Conservation (phyloP, 1,284 basidiomycete genomes). For the Farysia itapuensis region DNA sequence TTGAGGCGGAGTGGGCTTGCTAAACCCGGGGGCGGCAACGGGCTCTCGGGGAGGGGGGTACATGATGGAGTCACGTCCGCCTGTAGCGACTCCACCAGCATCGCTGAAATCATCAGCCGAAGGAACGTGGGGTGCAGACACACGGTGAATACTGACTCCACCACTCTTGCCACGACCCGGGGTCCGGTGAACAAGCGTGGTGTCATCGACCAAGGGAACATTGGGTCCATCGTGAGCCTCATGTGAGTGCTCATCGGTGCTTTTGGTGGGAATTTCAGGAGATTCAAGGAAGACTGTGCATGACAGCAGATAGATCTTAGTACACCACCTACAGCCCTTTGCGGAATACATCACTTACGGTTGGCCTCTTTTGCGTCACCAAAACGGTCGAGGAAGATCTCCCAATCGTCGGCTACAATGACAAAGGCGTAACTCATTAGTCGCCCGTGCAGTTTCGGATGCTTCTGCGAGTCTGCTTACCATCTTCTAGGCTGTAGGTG, state of each 20-base stretch:
- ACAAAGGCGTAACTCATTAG: too few species aligned
- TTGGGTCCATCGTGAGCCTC: constrained; percentile 42
- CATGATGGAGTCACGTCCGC: constrained; percentile 57
- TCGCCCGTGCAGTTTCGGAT: too few species aligned
- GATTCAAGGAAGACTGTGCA: constrained; percentile 50
- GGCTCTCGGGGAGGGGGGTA: constrained; percentile 57
- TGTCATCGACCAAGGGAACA: constrained; percentile 54
- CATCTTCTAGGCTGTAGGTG: constrained; percentile 53
- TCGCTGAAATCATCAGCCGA: constrained; percentile 53
- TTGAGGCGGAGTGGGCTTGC: constrained; percentile 43
- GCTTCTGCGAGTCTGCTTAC: too few species aligned
- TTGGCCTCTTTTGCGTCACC: constrained; percentile 51
- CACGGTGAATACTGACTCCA: constrained; percentile 56
- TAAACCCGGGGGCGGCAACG: constrained; percentile 36
- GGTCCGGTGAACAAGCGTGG: constrained; percentile 55
- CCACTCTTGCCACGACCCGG: constrained; percentile 56
- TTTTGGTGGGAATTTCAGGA: constrained; percentile 46
- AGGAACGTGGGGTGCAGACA: constrained; percentile 43
- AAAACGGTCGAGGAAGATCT: constrained; percentile 56
- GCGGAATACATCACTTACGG: constrained; percentile 42
- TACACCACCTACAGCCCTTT: too few species aligned
- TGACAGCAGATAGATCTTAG: not conserved
- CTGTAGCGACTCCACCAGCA: constrained; percentile 54
- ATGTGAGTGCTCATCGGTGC: constrained; percentile 19
- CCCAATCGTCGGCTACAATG: constrained; percentile 50